Conservation (phyloP, 306 rosid genomes). For the Datisca glomerata region DNA sequence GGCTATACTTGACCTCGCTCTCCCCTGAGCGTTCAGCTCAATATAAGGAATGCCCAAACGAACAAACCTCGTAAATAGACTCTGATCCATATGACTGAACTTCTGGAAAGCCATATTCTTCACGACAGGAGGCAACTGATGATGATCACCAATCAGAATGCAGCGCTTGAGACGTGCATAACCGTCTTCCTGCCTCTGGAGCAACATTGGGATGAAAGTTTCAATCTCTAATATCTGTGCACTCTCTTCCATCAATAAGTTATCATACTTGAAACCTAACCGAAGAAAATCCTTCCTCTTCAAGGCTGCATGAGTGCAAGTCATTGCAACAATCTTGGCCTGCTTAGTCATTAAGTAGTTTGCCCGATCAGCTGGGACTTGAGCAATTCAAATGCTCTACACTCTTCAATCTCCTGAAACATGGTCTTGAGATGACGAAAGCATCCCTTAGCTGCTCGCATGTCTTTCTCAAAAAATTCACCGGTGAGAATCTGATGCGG, state of each 20-base stretch:
- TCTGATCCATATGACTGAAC: constrained; percentile 98
- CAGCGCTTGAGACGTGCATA: constrained; percentile 96
- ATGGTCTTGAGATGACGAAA: constrained; percentile 77
- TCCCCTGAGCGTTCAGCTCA: constrained; percentile 98
- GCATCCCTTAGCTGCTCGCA: constrained; percentile 87
- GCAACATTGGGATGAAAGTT: constrained; percentile 96
- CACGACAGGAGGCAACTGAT: constrained; percentile 97
- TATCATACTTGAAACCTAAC: constrained; percentile 97
- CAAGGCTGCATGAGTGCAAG: constrained; percentile 95
- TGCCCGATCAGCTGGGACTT: constrained; percentile 97
- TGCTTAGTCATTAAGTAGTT: constrained; percentile 97
- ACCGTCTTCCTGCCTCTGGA: constrained; percentile 99
- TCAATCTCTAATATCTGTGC: constrained; percentile 97
- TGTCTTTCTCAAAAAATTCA: constrained; percentile 75
- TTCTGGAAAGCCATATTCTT: constrained; percentile 99
- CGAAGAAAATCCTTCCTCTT: constrained; percentile 96
- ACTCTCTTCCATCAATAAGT: constrained; percentile 98
- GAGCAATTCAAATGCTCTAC: constrained; percentile 87
- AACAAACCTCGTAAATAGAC: constrained; percentile 92
- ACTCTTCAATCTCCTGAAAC: constrained; percentile 99
- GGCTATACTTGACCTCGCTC: constrained; percentile 94
- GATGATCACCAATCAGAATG: constrained; percentile 95
- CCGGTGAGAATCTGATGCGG: constrained; percentile 64
- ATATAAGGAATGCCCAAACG: constrained; percentile 95
- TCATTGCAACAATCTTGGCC: constrained; percentile 99